Evolutionary conservation across 305 asterid genomes (phyloP), one percentile per base, ranked within the genome.

Genomic region (Solanum hybrid): DNA sequence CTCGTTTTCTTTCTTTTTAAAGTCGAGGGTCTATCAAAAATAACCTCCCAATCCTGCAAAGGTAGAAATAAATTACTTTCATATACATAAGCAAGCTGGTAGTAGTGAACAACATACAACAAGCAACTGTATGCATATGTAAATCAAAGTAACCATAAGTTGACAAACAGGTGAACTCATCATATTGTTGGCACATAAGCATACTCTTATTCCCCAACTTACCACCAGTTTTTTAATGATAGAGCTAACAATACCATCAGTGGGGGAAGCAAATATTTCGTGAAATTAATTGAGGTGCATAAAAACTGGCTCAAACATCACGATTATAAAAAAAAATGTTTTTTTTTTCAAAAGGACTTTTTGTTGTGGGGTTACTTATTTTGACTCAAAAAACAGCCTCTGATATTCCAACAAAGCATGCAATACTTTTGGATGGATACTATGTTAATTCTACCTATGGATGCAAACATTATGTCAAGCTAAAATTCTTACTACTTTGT

Each of bases 41-140:
- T 1, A 56, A 56, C 0, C 1, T 56, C 2, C 1, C 24, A 0
- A 17, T 7, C 4, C 2, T 51, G 0, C 10, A 17, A 17, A 56
- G n/a, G 4, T 56, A 17, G 2, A 7, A 2, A 17, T 56, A 56
- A 56, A 3, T 3, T 56, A 75, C 6, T 31, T 76, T 76, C 7
- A 3, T 8, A 11, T 5, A 27, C 37, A 79, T 77, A 32, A 38
- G 14, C 36, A 8, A 42, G 71, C 26, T 81, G 71, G 71, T 81
- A 42, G 14, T 27, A 42, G 37, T 42, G 71, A 42, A 42, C 27
- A 81, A 81, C 38, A 46, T 14, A 81, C 27, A 81, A 81, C 86
- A 26, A 26, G 37, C 71, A 81, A 81, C 26, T 42, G 26, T 42
- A 26, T 81, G 36, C 26, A 42, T 81, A 81, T 5, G 16, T 14